Percentiles rank a stretch among this genome's conserved stretches.
Evolutionary conservation across 2,329 filamentous ascomycete genomes (phyloP).

Genomic region (Xylaria digitata): DNA sequence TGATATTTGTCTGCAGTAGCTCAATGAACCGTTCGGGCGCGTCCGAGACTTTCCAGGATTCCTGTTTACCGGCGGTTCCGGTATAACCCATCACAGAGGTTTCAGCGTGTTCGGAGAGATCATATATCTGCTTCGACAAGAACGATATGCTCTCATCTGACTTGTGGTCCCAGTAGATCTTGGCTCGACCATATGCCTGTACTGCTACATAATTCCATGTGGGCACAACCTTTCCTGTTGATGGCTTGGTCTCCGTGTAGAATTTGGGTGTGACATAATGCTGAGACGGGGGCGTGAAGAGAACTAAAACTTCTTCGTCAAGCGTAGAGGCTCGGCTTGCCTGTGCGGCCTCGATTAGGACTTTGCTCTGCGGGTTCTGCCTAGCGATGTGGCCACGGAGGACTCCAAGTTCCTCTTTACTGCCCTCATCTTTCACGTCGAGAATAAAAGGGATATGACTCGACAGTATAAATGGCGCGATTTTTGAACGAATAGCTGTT

Average conservation of each 20-base stretch:
- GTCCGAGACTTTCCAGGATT: constrained; percentile 28
- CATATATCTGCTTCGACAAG: constrained; percentile 28
- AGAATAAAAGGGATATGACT: constrained; percentile 30
- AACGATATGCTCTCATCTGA: constrained; percentile 25
- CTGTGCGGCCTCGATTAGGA: constrained; percentile 28
- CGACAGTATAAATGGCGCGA: constrained; percentile 27
- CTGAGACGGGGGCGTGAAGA: constrained; percentile 22
- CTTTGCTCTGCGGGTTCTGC: constrained; percentile 30
- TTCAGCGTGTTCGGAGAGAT: constrained; percentile 30
- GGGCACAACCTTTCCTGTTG: constrained; percentile 28
- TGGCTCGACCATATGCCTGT: constrained; percentile 28
- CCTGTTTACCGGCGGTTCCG: constrained; percentile 4
- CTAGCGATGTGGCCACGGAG: constrained; percentile 29
- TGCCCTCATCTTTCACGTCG: constrained; percentile 23
- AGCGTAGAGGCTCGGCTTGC: constrained; percentile 10
- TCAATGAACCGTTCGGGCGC: constrained; percentile 31
- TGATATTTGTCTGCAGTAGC: constrained; percentile 23
- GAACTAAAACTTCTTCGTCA: constrained; percentile 29
- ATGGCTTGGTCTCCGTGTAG: constrained; percentile 34
- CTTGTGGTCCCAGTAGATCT: constrained; percentile 33
- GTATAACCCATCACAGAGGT: constrained; percentile 29
- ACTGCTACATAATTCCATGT: constrained; percentile 31
- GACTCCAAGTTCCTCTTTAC: constrained; percentile 24
- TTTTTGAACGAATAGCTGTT: constrained; percentile 29
- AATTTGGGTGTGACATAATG: constrained; percentile 33